These are phyloP conservation scores for Amanita pallidorosea DNA, from an alignment of 768 basidiomycete species.

Conservation along the genomic window DNA sequence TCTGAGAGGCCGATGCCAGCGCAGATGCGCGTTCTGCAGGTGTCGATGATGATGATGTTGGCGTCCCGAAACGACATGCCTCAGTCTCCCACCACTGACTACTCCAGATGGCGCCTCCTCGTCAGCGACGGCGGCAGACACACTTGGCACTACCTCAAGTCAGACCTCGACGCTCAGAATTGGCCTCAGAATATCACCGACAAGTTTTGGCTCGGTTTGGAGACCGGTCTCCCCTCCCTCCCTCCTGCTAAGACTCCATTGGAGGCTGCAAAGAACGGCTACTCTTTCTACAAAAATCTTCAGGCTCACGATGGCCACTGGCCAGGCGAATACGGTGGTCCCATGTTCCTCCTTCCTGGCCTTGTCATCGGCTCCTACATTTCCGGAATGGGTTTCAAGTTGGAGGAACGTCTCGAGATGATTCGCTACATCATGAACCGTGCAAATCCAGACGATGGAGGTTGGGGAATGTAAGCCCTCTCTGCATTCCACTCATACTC, in stretches of 20 bases:
- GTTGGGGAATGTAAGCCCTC: slow-evolving; percentile 86
- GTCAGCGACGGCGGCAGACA: slow-evolving; percentile 73
- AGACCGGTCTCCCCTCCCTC: slow-evolving; percentile 50
- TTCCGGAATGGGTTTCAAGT: slow-evolving; percentile 66
- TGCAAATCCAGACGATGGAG: slow-evolving; percentile 73
- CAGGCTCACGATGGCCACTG: slow-evolving; percentile 91
- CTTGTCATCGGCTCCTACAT: slow-evolving; percentile 96
- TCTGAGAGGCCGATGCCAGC: slow-evolving; percentile 77
- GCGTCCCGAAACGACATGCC: slow-evolving; percentile 61
- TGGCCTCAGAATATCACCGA: slow-evolving; percentile 79
- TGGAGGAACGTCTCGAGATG: slow-evolving; percentile 80
- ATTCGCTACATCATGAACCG: slow-evolving; percentile 86
- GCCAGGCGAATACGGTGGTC: slow-evolving; percentile 90
- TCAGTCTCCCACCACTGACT: slow-evolving; percentile 41
- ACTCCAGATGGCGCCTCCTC: slow-evolving; percentile 67
- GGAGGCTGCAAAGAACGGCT: slow-evolving; percentile 81
- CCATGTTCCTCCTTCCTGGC: slow-evolving; percentile 79
- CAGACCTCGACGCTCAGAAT: slow-evolving; percentile 44
- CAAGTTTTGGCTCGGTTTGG: slow-evolving; percentile 83
- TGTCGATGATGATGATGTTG: slow-evolving; percentile 74
- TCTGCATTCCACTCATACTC: neutral
- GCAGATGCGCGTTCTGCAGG: slow-evolving; percentile 54
- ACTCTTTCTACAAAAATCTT: slow-evolving; percentile 80
- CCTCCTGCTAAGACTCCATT: slow-evolving; percentile 56
- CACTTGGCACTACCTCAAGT: slow-evolving; percentile 72